phyloP scores from a whole-genome alignment of 2,329 filamentous ascomycete species.

The Fusarium zealandicum region DNA sequence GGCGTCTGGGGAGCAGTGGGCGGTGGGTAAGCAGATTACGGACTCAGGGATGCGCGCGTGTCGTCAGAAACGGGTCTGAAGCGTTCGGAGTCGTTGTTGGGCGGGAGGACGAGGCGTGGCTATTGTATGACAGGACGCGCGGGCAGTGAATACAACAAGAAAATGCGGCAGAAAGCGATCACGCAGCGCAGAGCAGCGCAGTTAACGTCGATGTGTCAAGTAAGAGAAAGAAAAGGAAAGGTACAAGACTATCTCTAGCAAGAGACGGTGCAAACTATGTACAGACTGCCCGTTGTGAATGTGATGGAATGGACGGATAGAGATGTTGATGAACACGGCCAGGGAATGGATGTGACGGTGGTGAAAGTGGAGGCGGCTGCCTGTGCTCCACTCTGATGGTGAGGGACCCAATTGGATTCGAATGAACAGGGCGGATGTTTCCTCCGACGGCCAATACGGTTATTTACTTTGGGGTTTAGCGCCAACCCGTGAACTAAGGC shows the following conservation, averaged over 20 bases:
- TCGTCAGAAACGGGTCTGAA: conserved; percentile 1
- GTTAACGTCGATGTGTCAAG: neutral
- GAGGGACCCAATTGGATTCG: conserved; percentile 7
- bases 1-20: neutral
- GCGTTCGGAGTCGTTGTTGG: conserved; percentile 13
- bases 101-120: conserved; percentile 12
- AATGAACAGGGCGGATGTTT: neutral
- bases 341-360: conserved; percentile 6
- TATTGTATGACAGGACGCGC: conserved; percentile 21
- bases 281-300: neutral
- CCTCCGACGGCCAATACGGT: neutral
- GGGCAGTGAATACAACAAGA: conserved; percentile 5
- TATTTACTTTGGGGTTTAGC: neutral
- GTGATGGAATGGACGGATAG: conserved; percentile 8
- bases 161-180: neutral
- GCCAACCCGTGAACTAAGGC: conserved; percentile 1
- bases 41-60: neutral
- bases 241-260: neutral
- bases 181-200: conserved; percentile 9
- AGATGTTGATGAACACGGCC: conserved; percentile 3
- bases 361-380: conserved; percentile 18
- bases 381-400: conserved; percentile 7
- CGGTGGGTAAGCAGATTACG: conserved; percentile 6
- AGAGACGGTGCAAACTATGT: neutral
- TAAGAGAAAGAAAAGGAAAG: neutral